A percentile compares a stretch with the other conserved stretches of the same genome.
Conservation (phyloP, 805 yeast species). For the Saturnispora besseyi region DNA sequence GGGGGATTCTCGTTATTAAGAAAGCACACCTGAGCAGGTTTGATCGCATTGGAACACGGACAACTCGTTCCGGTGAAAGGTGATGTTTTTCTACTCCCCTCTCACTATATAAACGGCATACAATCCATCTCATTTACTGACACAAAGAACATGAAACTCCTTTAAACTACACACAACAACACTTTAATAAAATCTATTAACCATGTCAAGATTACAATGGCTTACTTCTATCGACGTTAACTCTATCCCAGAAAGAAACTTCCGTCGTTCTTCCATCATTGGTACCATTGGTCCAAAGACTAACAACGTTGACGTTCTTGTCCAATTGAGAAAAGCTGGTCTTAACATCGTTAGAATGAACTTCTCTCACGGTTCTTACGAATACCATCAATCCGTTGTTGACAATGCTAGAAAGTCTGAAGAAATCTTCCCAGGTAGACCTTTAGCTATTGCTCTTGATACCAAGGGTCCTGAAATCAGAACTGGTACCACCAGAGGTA, state of each 20-base stretch:
- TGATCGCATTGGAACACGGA: background rate
- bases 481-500: constrained; percentile 87
- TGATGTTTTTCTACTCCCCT: background rate
- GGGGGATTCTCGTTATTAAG: background rate
- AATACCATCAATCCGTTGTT: constrained; percentile 93
- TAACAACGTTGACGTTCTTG: constrained; percentile 77
- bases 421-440: constrained; percentile 86
- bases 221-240: constrained; percentile 66
- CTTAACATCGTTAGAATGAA: constrained; percentile 97
- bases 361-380: constrained; percentile 97
- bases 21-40: background rate
- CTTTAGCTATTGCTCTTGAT: constrained; percentile 95
- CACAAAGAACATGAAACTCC: too few relatives aligned
- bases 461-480: constrained; percentile 99
- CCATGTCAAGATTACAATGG: constrained; percentile 59
- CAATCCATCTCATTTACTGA: background rate
- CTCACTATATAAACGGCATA: background rate
- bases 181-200: background rate
- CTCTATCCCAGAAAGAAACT: constrained; percentile 65
- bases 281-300: constrained; percentile 99
- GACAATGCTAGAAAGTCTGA: constrained; percentile 96
- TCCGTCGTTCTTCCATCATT: constrained; percentile 92
- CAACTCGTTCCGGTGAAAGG: background rate
- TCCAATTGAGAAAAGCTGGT: constrained; percentile 91
- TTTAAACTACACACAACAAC: too few relatives aligned